Conservation (phyloP, 768 basidiomycete genomes). For the Lentinula sp. region DNA sequence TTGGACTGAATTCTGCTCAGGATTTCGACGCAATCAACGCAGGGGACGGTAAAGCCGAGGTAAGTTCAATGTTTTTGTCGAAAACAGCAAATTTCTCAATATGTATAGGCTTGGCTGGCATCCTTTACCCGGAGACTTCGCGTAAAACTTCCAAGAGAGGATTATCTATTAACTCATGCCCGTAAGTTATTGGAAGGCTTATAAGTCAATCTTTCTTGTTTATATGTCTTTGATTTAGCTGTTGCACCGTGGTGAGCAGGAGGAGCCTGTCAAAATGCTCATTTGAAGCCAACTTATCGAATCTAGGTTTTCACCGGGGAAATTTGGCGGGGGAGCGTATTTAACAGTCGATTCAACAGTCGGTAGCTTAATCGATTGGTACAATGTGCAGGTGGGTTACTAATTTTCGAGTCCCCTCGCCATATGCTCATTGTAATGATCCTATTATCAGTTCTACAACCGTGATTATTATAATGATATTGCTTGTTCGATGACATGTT, state of each 20-base stretch:
- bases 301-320: conserved; percentile 34
- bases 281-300: not conserved
- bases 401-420: conserved; percentile 9
- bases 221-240: conserved; percentile 20
- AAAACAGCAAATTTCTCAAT: not conserved
- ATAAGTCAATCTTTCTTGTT: not conserved
- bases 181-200: conserved; percentile 27
- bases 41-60: conserved; percentile 48
- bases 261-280: not conserved
- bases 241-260: conserved; percentile 39
- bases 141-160: conserved; percentile 37
- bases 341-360: conserved; percentile 45
- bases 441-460: conserved; percentile 33
- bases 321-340: conserved; percentile 48
- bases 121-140: conserved; percentile 49
- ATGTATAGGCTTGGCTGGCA: conserved; percentile 40
- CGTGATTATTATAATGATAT: conserved; percentile 21
- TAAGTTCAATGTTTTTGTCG: conserved; percentile 7
- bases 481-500: not conserved
- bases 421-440: not conserved
- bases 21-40: conserved; percentile 58
- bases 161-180: conserved; percentile 50
- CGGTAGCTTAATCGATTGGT: conserved; percentile 62
- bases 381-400: conserved; percentile 41
- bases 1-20: conserved; percentile 19